Evolutionary conservation across 2,329 filamentous ascomycete genomes (phyloP).

Genomic region (Trichoderma cornu-damae): DNA sequence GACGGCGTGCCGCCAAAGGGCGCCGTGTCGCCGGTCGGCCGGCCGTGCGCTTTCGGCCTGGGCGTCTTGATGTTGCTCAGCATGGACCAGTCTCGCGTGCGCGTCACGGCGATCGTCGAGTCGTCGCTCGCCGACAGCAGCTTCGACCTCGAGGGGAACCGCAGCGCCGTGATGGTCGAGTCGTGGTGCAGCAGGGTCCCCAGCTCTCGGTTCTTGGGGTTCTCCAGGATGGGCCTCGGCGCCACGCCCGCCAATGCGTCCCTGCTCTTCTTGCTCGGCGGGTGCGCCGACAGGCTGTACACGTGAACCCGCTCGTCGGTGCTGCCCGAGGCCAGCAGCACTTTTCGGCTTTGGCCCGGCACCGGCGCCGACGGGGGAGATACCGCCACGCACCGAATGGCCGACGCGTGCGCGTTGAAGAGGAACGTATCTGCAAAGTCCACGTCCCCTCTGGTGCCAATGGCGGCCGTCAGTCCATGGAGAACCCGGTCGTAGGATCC

Average conservation of each 20-base stretch:
- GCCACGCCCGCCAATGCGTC: constrained; percentile 62
- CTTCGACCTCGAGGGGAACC: constrained; percentile 81
- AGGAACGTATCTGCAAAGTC: constrained; percentile 89
- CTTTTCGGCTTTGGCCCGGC: constrained; percentile 65
- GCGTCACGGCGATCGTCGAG: constrained; percentile 81
- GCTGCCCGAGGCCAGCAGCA: constrained; percentile 84
- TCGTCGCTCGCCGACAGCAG: constrained; percentile 85
- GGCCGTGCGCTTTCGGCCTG: constrained; percentile 69
- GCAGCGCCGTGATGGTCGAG: constrained; percentile 70
- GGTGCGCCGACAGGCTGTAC: constrained; percentile 75
- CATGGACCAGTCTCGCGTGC: constrained; percentile 83
- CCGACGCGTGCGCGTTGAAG: constrained; percentile 87
- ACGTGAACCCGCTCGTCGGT: constrained; percentile 94
- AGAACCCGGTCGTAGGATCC: constrained; percentile 92
- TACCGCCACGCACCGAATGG: constrained; percentile 82
- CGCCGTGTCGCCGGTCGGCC: constrained; percentile 86
- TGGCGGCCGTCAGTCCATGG: constrained; percentile 79
- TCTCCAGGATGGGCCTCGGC: constrained; percentile 72
- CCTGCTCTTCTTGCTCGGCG: constrained; percentile 51
- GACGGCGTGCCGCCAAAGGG: constrained; percentile 72
- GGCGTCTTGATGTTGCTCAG: constrained; percentile 86
- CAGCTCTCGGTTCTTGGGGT: constrained; percentile 79
- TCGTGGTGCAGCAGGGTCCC: constrained; percentile 83
- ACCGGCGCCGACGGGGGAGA: constrained; percentile 65
- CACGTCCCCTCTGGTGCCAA: constrained; percentile 44